These are phyloP conservation scores for Tricholomella constricta DNA, from an alignment of 768 basidiomycete species.

Conservation along the genomic window DNA sequence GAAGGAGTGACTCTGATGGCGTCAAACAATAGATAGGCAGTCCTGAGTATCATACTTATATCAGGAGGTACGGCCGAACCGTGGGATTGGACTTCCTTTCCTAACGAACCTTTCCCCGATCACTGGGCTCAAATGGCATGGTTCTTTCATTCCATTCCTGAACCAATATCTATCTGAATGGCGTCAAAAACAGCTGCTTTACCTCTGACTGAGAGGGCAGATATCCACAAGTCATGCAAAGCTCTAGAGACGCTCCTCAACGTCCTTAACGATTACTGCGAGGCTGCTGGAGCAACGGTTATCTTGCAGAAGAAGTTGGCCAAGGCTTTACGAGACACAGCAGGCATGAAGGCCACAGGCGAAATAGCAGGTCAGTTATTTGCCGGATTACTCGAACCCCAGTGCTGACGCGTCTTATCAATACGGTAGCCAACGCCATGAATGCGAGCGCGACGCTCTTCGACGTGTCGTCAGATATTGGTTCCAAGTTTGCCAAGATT, in stretches of 20 bases:
- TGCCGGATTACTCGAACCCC: not conserved
- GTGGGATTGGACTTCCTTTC: not conserved
- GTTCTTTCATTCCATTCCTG: not conserved
- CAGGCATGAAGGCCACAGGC: slow-evolving; percentile 56
- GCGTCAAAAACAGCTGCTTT: slow-evolving; percentile 12
- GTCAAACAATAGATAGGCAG: too few species aligned
- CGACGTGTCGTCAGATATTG: slow-evolving; percentile 69
- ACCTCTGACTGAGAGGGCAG: slow-evolving; percentile 59
- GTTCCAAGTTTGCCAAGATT: slow-evolving; percentile 73
- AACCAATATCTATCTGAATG: slow-evolving; percentile 10
- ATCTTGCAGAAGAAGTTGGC: slow-evolving; percentile 73
- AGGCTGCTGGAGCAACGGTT: slow-evolving; percentile 63
- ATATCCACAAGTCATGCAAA: slow-evolving; percentile 83
- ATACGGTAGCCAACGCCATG: slow-evolving; percentile 63
- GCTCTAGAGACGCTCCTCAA: slow-evolving; percentile 68
- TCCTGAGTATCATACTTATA: too few species aligned
- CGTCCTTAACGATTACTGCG: slow-evolving; percentile 73
- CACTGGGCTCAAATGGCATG: not conserved
- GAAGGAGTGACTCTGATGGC: too few species aligned
- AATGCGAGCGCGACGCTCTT: slow-evolving; percentile 64
- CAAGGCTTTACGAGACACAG: slow-evolving; percentile 69
- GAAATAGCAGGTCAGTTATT: slow-evolving; percentile 60
- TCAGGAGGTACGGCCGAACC: too few species aligned
- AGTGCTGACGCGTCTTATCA: slow-evolving; percentile 15
- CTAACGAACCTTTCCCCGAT: not conserved